A percentile compares a stretch with the other conserved stretches of the same genome.
phyloP scores from a whole-genome alignment of 2,329 filamentous ascomycete genomes.

The Penicillium sp. region DNA sequence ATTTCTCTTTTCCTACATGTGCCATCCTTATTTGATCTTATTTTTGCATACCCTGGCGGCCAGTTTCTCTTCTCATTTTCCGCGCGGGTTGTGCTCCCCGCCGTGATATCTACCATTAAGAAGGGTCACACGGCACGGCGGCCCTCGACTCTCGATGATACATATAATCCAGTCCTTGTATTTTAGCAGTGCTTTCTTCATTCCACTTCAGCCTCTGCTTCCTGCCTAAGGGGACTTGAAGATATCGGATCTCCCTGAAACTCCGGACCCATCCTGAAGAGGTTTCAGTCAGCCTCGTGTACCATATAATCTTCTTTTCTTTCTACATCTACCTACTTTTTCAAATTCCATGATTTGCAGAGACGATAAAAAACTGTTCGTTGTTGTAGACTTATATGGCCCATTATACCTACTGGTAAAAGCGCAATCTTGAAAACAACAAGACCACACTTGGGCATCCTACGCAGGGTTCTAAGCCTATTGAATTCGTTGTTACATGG shows the following conservation, averaged over 20 bases:
- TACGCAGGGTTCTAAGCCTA: too few relatives aligned
- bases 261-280: neutral
- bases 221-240: neutral
- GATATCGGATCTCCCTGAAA: neutral
- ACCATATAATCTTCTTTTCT: neutral
- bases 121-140: neutral
- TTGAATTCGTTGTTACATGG: too few relatives aligned
- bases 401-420: too few relatives aligned
- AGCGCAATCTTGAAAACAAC: too few relatives aligned
- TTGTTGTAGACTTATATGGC: too few relatives aligned
- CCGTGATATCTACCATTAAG: neutral
- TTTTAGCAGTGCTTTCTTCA: neutral
- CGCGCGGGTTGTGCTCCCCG: neutral
- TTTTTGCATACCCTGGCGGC: neutral
- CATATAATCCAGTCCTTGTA: conserved; percentile 1
- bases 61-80: neutral
- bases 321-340: neutral
- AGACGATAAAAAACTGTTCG: too few relatives aligned
- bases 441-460: too few relatives aligned
- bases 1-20: neutral
- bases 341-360: neutral
- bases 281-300: neutral
- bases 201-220: neutral
- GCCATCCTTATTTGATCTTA: neutral
- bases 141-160: neutral